Base-by-base conservation (phyloP, 179 eudicot species). In the Actinidia arguta region DNA sequence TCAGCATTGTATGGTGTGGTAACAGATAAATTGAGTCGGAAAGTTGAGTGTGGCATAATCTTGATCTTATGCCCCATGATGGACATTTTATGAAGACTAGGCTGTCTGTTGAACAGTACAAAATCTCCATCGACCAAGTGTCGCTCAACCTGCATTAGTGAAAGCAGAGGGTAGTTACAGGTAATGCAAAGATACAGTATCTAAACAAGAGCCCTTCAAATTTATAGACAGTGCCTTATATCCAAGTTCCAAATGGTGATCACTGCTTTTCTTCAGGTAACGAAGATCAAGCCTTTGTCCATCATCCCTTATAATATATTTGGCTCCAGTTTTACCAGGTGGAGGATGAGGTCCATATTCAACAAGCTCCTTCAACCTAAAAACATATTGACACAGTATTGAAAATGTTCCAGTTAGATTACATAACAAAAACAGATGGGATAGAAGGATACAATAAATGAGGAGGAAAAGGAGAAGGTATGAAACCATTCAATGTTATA, bases 281-380 rank as follows among this genome's bases (percentile, higher is more conserved):
- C 99, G 97, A 56, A 97, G 99, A 90, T 97, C 99, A 84, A 97
- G 99, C 93, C 99, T 90, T 87, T 95, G 99, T 27, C 99, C 99
- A 81, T 95, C 99, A 83, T 97, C 97, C 85, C 99, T 93, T 50
- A 97, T 95, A 16, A 97, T 95, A 84, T 97, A 97, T 85, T 93
- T 95, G 78, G 99, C 98, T 81, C 99, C 99, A 68, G 99, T 97
- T 91, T 97, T 97, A 31, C 99, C 99, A 68, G 98, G 99, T 18
- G 99, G 99, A 39, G 99, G 99, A 87, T 97, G 99, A 78, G 99
- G 99, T 47, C 99, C 99, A 89, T 97, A 88, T 88, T 97, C 99
- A 78, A 97, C 99, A 74, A 97, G 99, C 89, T 97, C 98, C 89
- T 95, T 97, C 90, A 97, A 87, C 91, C 98, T 97, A 78, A 27